Conservation (phyloP, 192 early-diverging fungal genomes). For the Umbelopsis isabellina region DNA sequence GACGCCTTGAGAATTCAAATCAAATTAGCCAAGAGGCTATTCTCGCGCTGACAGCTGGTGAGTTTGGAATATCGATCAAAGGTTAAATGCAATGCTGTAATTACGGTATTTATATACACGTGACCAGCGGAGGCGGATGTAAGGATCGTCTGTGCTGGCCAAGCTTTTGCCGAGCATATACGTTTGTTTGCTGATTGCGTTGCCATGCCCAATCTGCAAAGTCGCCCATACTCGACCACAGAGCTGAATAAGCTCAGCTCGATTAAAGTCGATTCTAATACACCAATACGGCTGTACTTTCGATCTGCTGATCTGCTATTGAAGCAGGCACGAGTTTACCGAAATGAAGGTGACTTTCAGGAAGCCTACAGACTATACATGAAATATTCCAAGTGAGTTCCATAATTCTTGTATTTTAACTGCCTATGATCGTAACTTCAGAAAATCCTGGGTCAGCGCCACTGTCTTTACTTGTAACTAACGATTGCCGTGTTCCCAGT, state of each 20-base stretch:
- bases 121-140: not conserved
- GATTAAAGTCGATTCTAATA: slow-evolving; percentile 36
- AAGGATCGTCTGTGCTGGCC: not conserved
- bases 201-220: slow-evolving; percentile 10
- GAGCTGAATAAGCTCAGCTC: slow-evolving; percentile 40
- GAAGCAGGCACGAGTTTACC: slow-evolving; percentile 59
- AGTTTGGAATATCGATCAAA: no score
- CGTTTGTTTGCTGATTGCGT: not conserved
- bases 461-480: not conserved
- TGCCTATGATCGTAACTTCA: not conserved
- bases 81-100: no score
- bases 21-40: no score
- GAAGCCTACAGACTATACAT: slow-evolving; percentile 74
- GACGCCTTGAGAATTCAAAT: no score
- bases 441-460: not conserved
- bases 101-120: not conserved
- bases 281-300: slow-evolving; percentile 49
- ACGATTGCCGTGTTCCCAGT: slow-evolving; percentile 34
- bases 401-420: not conserved
- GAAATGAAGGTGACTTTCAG: slow-evolving; percentile 66
- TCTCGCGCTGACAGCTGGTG: no score
- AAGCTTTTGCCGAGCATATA: slow-evolving; percentile 19
- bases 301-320: slow-evolving; percentile 49
- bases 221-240: slow-evolving; percentile 30
- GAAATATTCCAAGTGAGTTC: slow-evolving; percentile 59